Evolutionary conservation across 352 stramenopile species (phyloP).

Genomic region (Phytophthora pistaciae): DNA sequence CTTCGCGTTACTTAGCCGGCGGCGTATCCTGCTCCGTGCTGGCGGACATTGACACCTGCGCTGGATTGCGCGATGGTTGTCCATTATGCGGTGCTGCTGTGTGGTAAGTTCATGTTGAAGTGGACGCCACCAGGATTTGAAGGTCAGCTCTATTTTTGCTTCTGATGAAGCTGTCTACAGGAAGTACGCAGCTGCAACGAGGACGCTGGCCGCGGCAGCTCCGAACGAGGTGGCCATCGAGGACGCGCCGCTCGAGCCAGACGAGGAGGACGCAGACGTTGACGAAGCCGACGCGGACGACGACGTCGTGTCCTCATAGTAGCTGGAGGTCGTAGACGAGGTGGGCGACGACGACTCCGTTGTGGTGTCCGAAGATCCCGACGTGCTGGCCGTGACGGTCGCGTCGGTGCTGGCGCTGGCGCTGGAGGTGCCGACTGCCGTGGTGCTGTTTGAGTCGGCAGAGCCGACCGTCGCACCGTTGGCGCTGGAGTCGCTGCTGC

Average conservation of each 20-base stretch:
- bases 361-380: constrained; percentile 11
- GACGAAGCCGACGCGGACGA: constrained; percentile 21
- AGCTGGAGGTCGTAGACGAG: constrained; percentile 25
- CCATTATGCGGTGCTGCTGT: neutral
- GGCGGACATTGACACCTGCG: neutral
- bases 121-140: constrained; percentile 5
- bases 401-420: constrained; percentile 22
- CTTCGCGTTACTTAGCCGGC: no score
- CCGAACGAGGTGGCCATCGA: constrained; percentile 15
- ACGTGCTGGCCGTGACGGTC: constrained; percentile 22
- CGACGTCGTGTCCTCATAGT: constrained; percentile 13
- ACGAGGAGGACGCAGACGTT: constrained; percentile 22
- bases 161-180: constrained; percentile 14
- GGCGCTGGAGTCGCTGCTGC: constrained; percentile 17
- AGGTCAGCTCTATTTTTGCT: constrained; percentile 12
- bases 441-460: constrained; percentile 19
- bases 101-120: constrained; percentile 19
- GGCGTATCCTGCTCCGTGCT: neutral
- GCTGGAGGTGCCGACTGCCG: constrained; percentile 22
- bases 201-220: constrained; percentile 7
- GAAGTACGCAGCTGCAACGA: constrained; percentile 21
- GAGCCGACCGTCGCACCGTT: constrained; percentile 48
- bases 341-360: constrained; percentile 10
- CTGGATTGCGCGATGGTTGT: neutral
- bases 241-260: constrained; percentile 27